Evolutionary conservation across 2,329 filamentous ascomycete species (phyloP).

Genomic region (Clarireedia monteithiana): DNA sequence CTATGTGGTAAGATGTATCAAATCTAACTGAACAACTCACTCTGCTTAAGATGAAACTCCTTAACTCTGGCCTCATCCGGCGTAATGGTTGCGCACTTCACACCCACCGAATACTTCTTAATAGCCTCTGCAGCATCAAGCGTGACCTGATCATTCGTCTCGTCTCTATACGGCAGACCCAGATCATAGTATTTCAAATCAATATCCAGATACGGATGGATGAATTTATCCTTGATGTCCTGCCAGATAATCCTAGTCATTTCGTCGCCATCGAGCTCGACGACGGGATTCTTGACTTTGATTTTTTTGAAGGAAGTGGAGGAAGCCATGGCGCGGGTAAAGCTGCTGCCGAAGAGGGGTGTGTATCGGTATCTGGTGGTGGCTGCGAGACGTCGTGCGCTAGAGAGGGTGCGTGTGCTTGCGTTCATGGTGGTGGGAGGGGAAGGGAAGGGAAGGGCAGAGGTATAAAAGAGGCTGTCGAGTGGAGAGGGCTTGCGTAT

Average conservation of each 20-base stretch:
- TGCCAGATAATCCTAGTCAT: slow-evolving; percentile 99
- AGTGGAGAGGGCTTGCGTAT: slow-evolving; percentile 16
- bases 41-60: slow-evolving; percentile 99
- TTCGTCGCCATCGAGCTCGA: slow-evolving; percentile 90
- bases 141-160: slow-evolving; percentile 95
- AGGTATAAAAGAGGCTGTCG: slow-evolving; percentile 21
- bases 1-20: too few species aligned
- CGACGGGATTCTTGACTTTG: slow-evolving; percentile 98
- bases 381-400: not conserved
- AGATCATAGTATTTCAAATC: slow-evolving; percentile 98
- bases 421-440: slow-evolving; percentile 3
- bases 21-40: slow-evolving; percentile 41
- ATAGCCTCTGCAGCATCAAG: slow-evolving; percentile 92
- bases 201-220: slow-evolving; percentile 90
- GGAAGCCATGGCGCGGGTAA: slow-evolving; percentile 44
- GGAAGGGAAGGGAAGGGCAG: slow-evolving; percentile 18
- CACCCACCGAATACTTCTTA: slow-evolving; percentile 97
- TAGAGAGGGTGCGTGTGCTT: not conserved
- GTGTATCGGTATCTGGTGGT: not conserved
- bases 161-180: slow-evolving; percentile 86
- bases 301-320: slow-evolving; percentile 64
- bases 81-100: slow-evolving; percentile 99
- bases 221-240: slow-evolving; percentile 98
- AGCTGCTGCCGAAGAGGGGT: slow-evolving; percentile 16
- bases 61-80: slow-evolving; percentile 93